Conservation (phyloP, 257 asterid genomes). For the Linderniella brevidens region DNA sequence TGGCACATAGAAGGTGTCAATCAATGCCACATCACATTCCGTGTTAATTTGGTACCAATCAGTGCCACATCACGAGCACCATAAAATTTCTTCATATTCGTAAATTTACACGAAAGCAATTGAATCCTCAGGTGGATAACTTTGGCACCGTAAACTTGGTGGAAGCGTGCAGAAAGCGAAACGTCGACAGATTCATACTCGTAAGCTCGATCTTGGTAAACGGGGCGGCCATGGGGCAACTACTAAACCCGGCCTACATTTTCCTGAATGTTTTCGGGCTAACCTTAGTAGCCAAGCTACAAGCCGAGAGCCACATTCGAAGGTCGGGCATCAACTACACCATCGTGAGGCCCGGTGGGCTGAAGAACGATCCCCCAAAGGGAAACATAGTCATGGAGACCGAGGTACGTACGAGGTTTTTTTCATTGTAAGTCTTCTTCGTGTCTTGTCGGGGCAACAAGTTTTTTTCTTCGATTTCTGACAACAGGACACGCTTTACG, state of each 20-base stretch:
- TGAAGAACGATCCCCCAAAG: slow-evolving; percentile 62
- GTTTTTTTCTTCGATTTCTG: not conserved
- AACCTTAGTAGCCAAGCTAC: slow-evolving; percentile 80
- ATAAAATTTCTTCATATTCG: too few species aligned
- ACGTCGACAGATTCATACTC: slow-evolving; percentile 65
- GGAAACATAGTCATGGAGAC: slow-evolving; percentile 90
- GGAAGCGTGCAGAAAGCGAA: slow-evolving; percentile 73
- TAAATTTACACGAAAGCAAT: too few species aligned
- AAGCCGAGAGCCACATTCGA: slow-evolving; percentile 70
- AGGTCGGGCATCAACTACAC: slow-evolving; percentile 95
- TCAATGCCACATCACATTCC: too few species aligned
- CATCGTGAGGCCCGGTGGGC: slow-evolving; percentile 85
- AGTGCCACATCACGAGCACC: too few species aligned
- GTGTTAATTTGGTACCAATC: too few species aligned
- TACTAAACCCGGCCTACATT: slow-evolving; percentile 75
- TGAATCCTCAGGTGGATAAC: slow-evolving; percentile 72
- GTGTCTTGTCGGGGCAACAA: not conserved
- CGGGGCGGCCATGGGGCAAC: slow-evolving; percentile 97
- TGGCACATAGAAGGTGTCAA: too few species aligned
- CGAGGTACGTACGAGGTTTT: slow-evolving; percentile 34
- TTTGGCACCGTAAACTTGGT: slow-evolving; percentile 90
- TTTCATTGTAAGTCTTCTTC: not conserved
- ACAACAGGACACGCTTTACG: slow-evolving; percentile 64
- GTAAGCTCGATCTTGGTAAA: slow-evolving; percentile 82
- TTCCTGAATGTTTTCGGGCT: slow-evolving; percentile 80